Evolutionary conservation across 225 moss, liverwort and hornwort genomes (phyloP).

Genomic region (Sphagnum tenellum): DNA sequence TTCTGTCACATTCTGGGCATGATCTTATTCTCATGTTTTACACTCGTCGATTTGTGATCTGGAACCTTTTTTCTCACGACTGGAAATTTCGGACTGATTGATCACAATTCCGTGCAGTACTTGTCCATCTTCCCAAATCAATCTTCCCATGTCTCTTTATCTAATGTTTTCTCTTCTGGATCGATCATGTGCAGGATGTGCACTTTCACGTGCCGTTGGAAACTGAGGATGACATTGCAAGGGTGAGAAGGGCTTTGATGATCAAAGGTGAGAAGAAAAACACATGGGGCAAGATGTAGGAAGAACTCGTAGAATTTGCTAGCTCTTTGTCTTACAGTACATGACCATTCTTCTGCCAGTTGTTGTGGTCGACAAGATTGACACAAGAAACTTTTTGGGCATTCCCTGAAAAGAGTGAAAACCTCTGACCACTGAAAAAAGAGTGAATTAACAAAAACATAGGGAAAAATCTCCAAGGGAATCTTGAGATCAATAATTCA

Average conservation of each 20-base stretch:
- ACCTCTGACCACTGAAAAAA: too few relatives aligned
- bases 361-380: too few relatives aligned
- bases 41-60: slow-evolving; percentile 1
- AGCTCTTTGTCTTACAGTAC: too few relatives aligned
- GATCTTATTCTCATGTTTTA: background rate
- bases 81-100: background rate
- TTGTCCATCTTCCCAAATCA: background rate
- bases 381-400: too few relatives aligned
- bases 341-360: too few relatives aligned
- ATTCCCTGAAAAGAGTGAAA: too few relatives aligned
- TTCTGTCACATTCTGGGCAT: background rate
- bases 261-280: slow-evolving; percentile 19
- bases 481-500: too few relatives aligned
- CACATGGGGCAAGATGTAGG: too few relatives aligned
- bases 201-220: slow-evolving; percentile 36
- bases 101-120: background rate
- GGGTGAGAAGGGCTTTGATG: slow-evolving; percentile 27
- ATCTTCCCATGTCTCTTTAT: background rate
- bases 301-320: too few relatives aligned
- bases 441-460: too few relatives aligned
- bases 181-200: slow-evolving; percentile 22
- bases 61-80: background rate
- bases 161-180: background rate
- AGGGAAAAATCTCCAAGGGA: too few relatives aligned
- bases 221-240: slow-evolving; percentile 25